Evolutionary conservation across 805 yeast species (phyloP).

Genomic region (Lipomyces kockii): DNA sequence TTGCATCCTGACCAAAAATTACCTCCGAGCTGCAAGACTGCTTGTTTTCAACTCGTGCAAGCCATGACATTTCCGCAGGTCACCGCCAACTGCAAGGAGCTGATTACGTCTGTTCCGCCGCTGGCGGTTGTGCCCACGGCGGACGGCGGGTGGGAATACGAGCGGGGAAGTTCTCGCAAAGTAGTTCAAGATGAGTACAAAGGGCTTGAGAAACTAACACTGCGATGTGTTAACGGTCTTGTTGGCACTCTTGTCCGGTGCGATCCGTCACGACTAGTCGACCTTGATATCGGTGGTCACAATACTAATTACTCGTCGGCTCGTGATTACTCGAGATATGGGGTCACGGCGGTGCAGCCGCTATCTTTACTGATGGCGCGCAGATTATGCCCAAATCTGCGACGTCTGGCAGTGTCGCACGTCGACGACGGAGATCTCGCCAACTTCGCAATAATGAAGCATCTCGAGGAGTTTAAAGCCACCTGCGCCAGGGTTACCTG

Average conservation of each 20-base stretch:
- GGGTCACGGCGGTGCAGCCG: neutral
- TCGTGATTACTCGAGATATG: neutral
- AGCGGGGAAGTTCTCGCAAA: neutral
- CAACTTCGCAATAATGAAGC: neutral
- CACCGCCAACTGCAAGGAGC: neutral
- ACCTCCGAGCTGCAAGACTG: neutral
- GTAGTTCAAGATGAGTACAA: neutral
- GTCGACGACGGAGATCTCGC: slow-evolving; percentile 1
- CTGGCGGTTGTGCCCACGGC: neutral
- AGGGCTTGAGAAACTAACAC: neutral
- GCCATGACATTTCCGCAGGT: neutral
- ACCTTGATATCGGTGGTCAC: neutral
- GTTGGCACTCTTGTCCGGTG: neutral
- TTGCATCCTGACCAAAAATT: neutral
- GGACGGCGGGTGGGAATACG: neutral
- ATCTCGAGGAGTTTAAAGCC: neutral
- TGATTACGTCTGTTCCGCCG: neutral
- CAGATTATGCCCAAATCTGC: neutral
- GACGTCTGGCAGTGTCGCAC: neutral
- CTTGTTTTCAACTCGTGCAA: neutral
- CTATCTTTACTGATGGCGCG: neutral
- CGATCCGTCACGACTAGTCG: neutral
- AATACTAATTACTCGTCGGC: neutral
- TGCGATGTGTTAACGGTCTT: neutral
- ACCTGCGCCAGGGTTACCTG: neutral